A percentile compares a stretch with the other conserved stretches of the same genome.
Conservation (phyloP, 2,329 filamentous ascomycete species). For the Sarocladium oryzae region DNA sequence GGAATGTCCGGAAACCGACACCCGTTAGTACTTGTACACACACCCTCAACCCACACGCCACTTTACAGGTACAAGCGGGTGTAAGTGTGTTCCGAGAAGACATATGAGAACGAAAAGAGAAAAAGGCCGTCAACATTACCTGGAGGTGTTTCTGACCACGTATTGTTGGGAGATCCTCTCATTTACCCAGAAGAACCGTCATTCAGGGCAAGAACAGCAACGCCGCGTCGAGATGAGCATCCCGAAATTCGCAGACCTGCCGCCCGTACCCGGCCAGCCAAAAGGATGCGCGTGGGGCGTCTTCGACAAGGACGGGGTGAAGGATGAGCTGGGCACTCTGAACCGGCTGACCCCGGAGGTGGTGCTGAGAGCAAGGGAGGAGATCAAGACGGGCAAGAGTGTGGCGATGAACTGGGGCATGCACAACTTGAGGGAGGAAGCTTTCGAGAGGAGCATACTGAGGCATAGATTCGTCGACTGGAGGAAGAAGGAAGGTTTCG, state of each 20-base stretch:
- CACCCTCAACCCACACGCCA: not conserved
- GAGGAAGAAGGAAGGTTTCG: constrained; percentile 3
- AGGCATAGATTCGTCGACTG: constrained; percentile 10
- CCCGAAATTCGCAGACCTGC: constrained; percentile 6
- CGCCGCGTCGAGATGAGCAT: not conserved
- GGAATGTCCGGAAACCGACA: constrained; percentile 3
- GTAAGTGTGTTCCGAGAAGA: not conserved
- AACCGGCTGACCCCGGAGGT: constrained; percentile 41
- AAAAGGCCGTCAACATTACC: too few species aligned
- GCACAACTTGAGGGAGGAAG: constrained; percentile 2
- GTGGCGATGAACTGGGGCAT: constrained; percentile 6
- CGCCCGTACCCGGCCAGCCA: constrained; percentile 3
- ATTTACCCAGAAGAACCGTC: too few species aligned
- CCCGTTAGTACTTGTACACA: not conserved
- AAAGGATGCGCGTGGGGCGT: constrained; percentile 43
- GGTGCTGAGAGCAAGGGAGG: constrained; percentile 16
- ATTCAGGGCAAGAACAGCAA: too few species aligned
- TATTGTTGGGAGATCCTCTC: too few species aligned
- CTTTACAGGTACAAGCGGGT: not conserved
- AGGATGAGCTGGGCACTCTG: constrained; percentile 39
- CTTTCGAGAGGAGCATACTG: constrained; percentile 3
- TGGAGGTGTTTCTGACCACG: too few species aligned
- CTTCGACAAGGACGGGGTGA: constrained; percentile 40
- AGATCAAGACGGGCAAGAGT: constrained; percentile 2
- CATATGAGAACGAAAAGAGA: not conserved